These are phyloP conservation scores for Cryptococcus sp. DNA, from an alignment of 1,284 basidiomycete genomes.

Conservation along the genomic window DNA sequence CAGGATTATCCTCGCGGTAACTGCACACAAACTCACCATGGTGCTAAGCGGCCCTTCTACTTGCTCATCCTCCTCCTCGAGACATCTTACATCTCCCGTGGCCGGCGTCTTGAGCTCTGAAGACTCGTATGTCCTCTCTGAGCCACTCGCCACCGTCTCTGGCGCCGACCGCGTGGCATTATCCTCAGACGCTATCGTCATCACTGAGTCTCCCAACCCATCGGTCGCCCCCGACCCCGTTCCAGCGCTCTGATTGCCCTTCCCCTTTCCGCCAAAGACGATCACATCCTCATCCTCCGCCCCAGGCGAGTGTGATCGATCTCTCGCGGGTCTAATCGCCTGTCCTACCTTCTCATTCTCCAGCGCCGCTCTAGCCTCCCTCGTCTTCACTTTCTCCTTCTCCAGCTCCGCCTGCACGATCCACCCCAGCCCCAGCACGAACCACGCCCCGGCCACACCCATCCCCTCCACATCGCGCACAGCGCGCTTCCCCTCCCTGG, in stretches of 20 bases:
- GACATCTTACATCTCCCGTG: neutral
- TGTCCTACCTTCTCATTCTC: slow-evolving; percentile 13
- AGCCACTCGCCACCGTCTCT: too few relatives aligned
- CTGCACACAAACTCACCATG: slow-evolving; percentile 24
- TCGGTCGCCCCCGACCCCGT: too few relatives aligned
- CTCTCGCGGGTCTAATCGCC: too few relatives aligned
- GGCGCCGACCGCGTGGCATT: too few relatives aligned
- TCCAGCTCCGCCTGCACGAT: slow-evolving; percentile 29
- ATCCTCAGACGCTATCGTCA: too few relatives aligned
- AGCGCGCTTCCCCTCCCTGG: slow-evolving; percentile 40
- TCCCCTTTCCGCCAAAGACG: neutral
- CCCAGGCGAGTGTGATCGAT: too few relatives aligned
- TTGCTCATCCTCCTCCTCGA: slow-evolving; percentile 8
- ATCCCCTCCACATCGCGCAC: slow-evolving; percentile 41
- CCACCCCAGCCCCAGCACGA: slow-evolving; percentile 42
- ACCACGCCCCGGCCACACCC: slow-evolving; percentile 45
- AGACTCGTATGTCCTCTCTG: slow-evolving; percentile 10
- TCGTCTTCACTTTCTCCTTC: slow-evolving; percentile 1
- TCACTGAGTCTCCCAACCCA: too few relatives aligned
- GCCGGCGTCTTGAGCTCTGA: slow-evolving; percentile 20
- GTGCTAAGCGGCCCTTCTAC: slow-evolving; percentile 23
- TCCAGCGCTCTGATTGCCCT: neutral
- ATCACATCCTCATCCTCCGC: neutral
- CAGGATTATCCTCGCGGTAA: neutral
- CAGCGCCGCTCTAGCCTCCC: neutral